A percentile compares a stretch with the other conserved stretches of the same genome.
Conservation (phyloP, 176 grass and related monocot species). For the Oryza rufipogon region DNA sequence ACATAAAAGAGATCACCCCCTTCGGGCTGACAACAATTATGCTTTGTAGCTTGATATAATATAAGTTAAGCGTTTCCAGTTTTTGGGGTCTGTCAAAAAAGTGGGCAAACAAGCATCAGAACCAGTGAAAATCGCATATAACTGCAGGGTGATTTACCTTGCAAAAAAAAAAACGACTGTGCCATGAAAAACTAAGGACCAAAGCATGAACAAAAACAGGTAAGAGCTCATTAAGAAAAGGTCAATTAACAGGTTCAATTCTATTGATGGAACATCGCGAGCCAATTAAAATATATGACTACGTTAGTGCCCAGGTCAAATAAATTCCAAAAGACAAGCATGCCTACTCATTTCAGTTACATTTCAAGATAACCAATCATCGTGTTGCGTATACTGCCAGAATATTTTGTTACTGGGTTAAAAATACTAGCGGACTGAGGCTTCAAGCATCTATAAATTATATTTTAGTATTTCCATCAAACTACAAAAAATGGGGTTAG, state of each 20-base stretch:
- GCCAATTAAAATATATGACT: not conserved
- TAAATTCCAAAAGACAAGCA: not conserved
- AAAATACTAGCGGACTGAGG: not conserved
- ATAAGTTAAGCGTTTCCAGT: constrained; percentile 41
- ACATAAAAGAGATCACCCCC: constrained; percentile 50
- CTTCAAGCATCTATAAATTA: not conserved
- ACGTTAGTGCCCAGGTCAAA: not conserved
- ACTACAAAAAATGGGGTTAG: not conserved
- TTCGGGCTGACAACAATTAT: constrained; percentile 51
- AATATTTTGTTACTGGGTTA: not conserved
- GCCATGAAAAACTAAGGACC: not conserved
- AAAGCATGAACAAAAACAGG: not conserved
- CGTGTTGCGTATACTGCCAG: not conserved
- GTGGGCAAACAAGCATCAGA: not conserved
- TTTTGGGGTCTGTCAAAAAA: constrained; percentile 39
- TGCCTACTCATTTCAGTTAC: not conserved
- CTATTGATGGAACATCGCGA: not conserved
- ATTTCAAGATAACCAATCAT: not conserved
- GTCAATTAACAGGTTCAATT: not conserved
- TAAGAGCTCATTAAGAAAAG: not conserved
- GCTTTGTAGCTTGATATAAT: constrained; percentile 26
- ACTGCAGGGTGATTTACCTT: not conserved
- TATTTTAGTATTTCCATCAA: constrained; percentile 12
- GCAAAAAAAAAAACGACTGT: not conserved
- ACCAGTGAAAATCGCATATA: not conserved